Evolutionary conservation across 345 rosid species (phyloP).

Genomic region (Streptanthus diversifolius): DNA sequence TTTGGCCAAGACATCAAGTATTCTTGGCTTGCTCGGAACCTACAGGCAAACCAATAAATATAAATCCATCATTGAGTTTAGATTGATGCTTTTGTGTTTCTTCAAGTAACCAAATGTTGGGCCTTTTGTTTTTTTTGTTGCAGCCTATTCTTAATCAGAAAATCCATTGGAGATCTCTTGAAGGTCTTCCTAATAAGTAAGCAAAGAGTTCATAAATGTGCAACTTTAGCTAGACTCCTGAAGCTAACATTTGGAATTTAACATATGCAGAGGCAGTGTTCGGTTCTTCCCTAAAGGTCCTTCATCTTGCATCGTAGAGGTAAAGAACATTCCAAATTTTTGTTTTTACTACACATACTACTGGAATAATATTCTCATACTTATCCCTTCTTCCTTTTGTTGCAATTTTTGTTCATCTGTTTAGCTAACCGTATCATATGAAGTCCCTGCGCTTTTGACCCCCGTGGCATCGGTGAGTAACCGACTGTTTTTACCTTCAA

Average conservation of each 20-base stretch:
- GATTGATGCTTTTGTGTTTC: not conserved
- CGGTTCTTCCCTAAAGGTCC: constrained; percentile 81
- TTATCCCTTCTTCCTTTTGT: not conserved
- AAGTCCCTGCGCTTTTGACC: constrained; percentile 70
- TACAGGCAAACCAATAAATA: constrained; percentile 51
- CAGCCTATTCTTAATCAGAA: constrained; percentile 90
- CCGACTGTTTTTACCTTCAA: not conserved
- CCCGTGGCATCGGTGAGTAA: constrained; percentile 85
- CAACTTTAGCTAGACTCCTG: not conserved
- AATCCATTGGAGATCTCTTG: constrained; percentile 92
- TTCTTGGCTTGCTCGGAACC: constrained; percentile 94
- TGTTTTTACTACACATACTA: not conserved
- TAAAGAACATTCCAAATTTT: constrained; percentile 32
- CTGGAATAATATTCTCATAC: not conserved
- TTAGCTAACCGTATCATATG: constrained; percentile 91
- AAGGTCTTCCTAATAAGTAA: constrained; percentile 89
- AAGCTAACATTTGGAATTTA: constrained; percentile 4
- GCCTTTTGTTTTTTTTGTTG: constrained; percentile 2
- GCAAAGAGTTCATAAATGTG: not conserved
- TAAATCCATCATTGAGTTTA: not conserved
- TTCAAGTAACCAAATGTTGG: too few species aligned
- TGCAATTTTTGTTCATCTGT: constrained; percentile 2
- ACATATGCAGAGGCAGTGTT: constrained; percentile 64
- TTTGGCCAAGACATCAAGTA: constrained; percentile 73
- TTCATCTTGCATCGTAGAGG: constrained; percentile 71